Evolutionary conservation across 1,284 basidiomycete species (phyloP).

Genomic region (Papiliotrema fonsecae): DNA sequence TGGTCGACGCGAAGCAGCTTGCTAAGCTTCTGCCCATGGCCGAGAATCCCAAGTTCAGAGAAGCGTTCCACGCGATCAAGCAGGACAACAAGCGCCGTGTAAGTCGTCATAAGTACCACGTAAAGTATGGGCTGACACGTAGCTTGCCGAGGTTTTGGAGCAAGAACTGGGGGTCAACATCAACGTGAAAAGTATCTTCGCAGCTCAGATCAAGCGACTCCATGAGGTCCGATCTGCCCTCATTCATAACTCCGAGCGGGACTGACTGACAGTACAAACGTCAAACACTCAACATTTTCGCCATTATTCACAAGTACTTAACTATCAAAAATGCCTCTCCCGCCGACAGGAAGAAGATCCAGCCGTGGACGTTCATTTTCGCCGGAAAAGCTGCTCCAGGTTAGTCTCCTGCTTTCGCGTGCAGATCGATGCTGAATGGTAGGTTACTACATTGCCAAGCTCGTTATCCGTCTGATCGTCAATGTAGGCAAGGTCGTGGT

Average conservation of each 20-base stretch:
- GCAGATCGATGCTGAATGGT: background rate
- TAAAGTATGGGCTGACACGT: constrained; percentile 8
- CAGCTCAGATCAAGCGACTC: constrained; percentile 81
- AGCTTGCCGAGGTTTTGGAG: constrained; percentile 66
- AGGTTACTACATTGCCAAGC: constrained; percentile 51
- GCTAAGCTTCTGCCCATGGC: constrained; percentile 52
- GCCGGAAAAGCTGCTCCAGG: constrained; percentile 60
- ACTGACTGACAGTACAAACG: constrained; percentile 72
- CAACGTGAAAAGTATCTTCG: constrained; percentile 72
- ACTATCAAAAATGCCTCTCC: constrained; percentile 70
- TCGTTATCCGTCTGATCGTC: constrained; percentile 85
- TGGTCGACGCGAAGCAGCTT: constrained; percentile 52
- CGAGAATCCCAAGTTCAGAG: constrained; percentile 67
- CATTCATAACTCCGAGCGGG: too few relatives aligned
- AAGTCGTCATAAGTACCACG: constrained; percentile 1
- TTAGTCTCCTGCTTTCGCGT: constrained; percentile 8
- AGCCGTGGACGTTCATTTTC: constrained; percentile 63
- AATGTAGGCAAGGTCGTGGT: constrained; percentile 74
- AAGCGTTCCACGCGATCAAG: constrained; percentile 77
- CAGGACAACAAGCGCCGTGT: constrained; percentile 74
- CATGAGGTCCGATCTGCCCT: constrained; percentile 29
- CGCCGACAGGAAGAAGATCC: constrained; percentile 71
- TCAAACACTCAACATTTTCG: constrained; percentile 51
- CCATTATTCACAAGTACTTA: constrained; percentile 81
- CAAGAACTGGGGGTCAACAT: constrained; percentile 64